phyloP scores from a whole-genome alignment of 148 eudicot species.

The Dianthus caryophyllus region DNA sequence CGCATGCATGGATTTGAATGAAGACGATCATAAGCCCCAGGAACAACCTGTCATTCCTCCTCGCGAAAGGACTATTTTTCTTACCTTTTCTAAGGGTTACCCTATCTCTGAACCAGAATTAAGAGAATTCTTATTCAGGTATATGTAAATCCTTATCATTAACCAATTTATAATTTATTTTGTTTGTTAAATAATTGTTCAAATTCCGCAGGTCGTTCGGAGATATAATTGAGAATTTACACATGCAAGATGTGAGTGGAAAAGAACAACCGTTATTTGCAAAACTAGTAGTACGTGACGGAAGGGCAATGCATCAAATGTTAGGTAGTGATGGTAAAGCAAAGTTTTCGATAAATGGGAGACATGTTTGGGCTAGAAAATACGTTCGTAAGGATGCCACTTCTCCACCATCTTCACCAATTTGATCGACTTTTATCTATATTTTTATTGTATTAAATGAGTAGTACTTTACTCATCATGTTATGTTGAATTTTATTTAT shows the following conservation, averaged over 20 bases:
- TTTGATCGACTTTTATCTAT: too few relatives aligned
- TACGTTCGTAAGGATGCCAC: constrained; percentile 18
- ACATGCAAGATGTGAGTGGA: constrained; percentile 29
- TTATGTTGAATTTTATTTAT: too few relatives aligned
- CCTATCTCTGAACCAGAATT: constrained; percentile 27
- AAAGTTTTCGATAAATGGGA: constrained; percentile 36
- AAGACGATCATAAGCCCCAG: background rate
- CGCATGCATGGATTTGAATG: background rate
- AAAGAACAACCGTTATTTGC: constrained; percentile 33
- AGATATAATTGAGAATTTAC: constrained; percentile 19
- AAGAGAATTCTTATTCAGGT: constrained; percentile 26
- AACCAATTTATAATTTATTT: too few relatives aligned
- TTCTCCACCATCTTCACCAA: constrained; percentile 25
- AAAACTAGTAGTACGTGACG: constrained; percentile 23
- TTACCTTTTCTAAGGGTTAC: constrained; percentile 40
- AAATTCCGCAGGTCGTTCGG: constrained; percentile 19
- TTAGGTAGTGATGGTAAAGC: constrained; percentile 15
- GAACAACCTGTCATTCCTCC: background rate
- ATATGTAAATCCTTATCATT: background rate
- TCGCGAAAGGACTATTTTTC: constrained; percentile 33
- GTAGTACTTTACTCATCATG: too few relatives aligned
- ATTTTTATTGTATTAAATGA: too few relatives aligned
- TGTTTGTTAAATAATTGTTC: background rate
- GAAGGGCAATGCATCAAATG: constrained; percentile 5
- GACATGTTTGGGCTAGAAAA: constrained; percentile 36